Base-by-base conservation (phyloP, 495 filamentous ascomycete genomes). In the Aspergillus steynii region DNA sequence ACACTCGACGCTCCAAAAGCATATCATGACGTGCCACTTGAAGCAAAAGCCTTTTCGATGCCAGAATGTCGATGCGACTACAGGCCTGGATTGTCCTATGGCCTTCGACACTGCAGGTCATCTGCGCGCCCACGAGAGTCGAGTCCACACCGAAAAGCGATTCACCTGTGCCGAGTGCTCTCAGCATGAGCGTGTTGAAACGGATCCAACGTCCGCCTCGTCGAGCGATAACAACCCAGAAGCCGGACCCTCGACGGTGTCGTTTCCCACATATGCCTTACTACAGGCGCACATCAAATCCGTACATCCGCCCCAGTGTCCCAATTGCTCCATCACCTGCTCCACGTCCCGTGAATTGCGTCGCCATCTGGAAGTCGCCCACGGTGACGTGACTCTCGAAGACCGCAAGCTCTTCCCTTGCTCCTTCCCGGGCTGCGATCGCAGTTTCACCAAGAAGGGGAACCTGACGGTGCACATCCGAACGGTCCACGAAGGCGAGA, bases 401-500 rank as follows among this genome's bases (percentile, higher is more conserved):
- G 85, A 87, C 26, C 79, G 87, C 60, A 86, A 85, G 71, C 80
- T 75, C 28, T 83, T 88, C 58, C 64, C 74, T 8, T 97, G 93
- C 71, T 81, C 83, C 0, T 77, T 83, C 65, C 69, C 76, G 6
- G 88, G 80, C 20, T 96, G 91, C 68, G 82, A 77, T 50, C 86
- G 88, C 58, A 82, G 77, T 56, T 96, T 96, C 74, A 90, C 90
- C 7, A 86, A 88, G 67, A 85, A 82, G 60, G 87, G 87, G 1
- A 96, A 96, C 68, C 80, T 96, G 26, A 89, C 86, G 31, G 84
- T 86, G 0, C 95, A 99, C 67, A 79, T 91, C 56, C 85, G 86
- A 27, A 86, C 84, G 4, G 86, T 88, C 1, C 95, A 99, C 66
- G 78, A 89, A 59, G 86, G 86, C 29, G 74, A 81, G 49, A 80